These are phyloP conservation scores for Umbellularia californica DNA, from an alignment of 164 flowering plant species.

Conservation along the genomic window DNA sequence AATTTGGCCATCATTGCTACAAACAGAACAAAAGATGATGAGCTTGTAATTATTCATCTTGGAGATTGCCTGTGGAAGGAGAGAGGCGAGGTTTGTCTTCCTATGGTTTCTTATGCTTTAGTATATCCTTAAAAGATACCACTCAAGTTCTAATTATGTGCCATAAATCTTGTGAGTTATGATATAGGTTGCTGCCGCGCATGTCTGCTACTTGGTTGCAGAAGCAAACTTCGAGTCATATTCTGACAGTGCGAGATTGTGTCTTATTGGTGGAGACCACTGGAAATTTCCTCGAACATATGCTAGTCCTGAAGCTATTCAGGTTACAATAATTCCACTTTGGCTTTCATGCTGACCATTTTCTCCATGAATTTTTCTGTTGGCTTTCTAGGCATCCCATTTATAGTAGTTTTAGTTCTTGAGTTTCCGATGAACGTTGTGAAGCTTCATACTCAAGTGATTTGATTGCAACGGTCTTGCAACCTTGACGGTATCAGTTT, in stretches of 20 bases:
- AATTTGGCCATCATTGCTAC: slow-evolving; percentile 87
- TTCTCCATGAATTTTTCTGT: background rate
- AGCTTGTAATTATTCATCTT: slow-evolving; percentile 81
- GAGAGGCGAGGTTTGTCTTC: slow-evolving; percentile 57
- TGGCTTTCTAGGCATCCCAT: background rate
- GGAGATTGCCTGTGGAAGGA: slow-evolving; percentile 95
- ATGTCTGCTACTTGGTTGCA: slow-evolving; percentile 90
- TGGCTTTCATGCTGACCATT: background rate
- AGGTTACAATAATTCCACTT: slow-evolving; percentile 42
- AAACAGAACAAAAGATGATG: slow-evolving; percentile 85
- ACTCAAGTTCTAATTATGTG: background rate
- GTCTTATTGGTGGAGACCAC: slow-evolving; percentile 96
- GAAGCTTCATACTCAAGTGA: background rate
- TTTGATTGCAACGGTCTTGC: background rate
- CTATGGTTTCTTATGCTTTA: background rate
- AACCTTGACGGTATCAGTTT: background rate
- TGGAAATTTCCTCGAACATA: slow-evolving; percentile 86
- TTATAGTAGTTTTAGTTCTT: background rate
- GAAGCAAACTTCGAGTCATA: slow-evolving; percentile 87
- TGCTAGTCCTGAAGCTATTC: slow-evolving; percentile 95
- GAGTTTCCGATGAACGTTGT: background rate
- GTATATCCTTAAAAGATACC: background rate
- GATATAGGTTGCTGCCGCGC: slow-evolving; percentile 77
- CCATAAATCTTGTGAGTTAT: slow-evolving; percentile 1
- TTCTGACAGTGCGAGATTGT: slow-evolving; percentile 87